These are phyloP conservation scores for Chrysanthemum lavandulifolium DNA, from an alignment of 129 eudicot species.

Conservation along the genomic window DNA sequence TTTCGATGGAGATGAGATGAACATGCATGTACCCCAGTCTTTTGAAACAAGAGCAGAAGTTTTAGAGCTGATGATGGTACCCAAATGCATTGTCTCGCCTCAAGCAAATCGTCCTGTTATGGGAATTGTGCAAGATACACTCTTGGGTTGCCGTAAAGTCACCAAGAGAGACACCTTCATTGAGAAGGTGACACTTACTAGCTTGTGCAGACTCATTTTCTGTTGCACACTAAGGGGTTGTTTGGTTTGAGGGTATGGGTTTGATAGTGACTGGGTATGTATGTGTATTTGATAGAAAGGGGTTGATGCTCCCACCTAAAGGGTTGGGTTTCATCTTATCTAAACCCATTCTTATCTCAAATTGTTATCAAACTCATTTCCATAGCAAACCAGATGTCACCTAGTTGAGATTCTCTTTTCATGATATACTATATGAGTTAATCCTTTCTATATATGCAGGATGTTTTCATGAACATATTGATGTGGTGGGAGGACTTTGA, in stretches of 20 bases:
- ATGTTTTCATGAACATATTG: constrained; percentile 26
- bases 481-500: constrained; percentile 37
- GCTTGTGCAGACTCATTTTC: neutral
- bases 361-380: no score
- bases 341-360: no score
- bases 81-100: no score
- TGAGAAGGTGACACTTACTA: constrained; percentile 15
- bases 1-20: constrained; percentile 99
- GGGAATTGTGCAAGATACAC: constrained; percentile 98
- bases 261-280: constrained; percentile 14
- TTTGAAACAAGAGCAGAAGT: constrained; percentile 98
- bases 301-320: no score
- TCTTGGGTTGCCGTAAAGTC: constrained; percentile 86
- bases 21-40: constrained; percentile 98
- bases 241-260: no score
- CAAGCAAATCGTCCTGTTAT: constrained; percentile 9
- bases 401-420: no score
- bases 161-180: constrained; percentile 43
- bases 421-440: neutral
- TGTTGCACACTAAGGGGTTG: neutral
- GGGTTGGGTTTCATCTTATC: no score
- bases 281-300: no score
- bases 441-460: constrained; percentile 37
- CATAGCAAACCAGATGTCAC: no score
- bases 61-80: constrained; percentile 49